Evolutionary conservation across 208 protist species (phyloP).

Genomic region (Lotmaria passim): DNA sequence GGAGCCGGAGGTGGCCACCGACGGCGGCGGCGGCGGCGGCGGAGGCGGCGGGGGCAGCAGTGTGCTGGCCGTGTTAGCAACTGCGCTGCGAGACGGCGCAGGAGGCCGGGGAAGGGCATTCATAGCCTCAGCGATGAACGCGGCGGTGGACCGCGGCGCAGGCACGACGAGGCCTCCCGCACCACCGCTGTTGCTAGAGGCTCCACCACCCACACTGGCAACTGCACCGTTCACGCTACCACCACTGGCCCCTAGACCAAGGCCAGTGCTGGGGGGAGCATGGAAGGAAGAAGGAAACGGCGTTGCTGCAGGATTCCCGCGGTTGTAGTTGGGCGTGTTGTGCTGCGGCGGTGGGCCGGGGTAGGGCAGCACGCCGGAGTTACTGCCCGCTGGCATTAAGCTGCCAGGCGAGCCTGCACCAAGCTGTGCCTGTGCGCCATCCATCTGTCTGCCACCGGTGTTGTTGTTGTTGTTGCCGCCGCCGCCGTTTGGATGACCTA

Average conservation of each 20-base stretch:
- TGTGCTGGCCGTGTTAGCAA: not conserved
- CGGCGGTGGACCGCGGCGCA: constrained; percentile 28
- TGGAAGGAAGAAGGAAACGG: not conserved
- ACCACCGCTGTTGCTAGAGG: not conserved
- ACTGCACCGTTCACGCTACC: not conserved
- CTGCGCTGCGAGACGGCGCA: constrained; percentile 3
- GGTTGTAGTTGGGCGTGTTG: constrained; percentile 2
- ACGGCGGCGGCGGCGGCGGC: not conserved
- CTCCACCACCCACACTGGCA: too few species aligned
- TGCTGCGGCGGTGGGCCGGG: constrained; percentile 16
- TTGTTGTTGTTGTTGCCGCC: constrained; percentile 14
- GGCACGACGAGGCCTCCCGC: constrained; percentile 23
- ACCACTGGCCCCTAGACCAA: not conserved
- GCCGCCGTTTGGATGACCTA: constrained; percentile 8
- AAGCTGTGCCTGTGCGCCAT: constrained; percentile 3
- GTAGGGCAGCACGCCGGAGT: constrained; percentile 15
- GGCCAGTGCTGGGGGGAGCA: not conserved
- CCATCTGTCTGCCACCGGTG: constrained; percentile 15
- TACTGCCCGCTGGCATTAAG: not conserved
- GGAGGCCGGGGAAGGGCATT: constrained; percentile 28
- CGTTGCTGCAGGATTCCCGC: not conserved
- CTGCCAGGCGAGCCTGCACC: constrained; percentile 10
- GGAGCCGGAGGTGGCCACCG: not conserved
- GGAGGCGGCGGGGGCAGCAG: not conserved
- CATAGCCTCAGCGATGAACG: constrained; percentile 27